Base-by-base conservation (phyloP, 2,329 filamentous ascomycete genomes). In the Talaromyces atroroseus region DNA sequence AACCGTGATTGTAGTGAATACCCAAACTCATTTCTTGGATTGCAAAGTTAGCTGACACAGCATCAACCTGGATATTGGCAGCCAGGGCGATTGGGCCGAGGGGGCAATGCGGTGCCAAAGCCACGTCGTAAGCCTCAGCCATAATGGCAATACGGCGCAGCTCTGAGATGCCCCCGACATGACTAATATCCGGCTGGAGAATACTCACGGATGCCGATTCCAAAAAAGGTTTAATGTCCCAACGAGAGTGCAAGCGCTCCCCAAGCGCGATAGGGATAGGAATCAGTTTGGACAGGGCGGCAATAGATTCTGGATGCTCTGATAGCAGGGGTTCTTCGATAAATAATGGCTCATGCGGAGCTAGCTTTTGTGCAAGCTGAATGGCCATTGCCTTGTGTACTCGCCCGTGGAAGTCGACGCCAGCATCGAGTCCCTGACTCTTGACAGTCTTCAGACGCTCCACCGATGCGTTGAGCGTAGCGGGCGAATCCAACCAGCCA, bases 21-120 rank as follows among this genome's bases (percentile, higher is more conserved):
- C 88, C 88, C 29, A 90, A 65, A 54, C 83, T 86, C 88, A 90
- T 90, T 69, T 91, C 87, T 65, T 89, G 83, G 29, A 91, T 90
- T 0, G 80, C 82, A 67, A 87, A 89, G 68, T 87, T 90, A 20
- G 78, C 78, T 18, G 74, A 82, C 10, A 71, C 74, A 21, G 81
- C 75, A 24, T 83, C 84, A 1, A 90, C 81, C 60, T 90, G 87
- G 47, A 90, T 76, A 57, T 80, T 84, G 0, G 88, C 88, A 0
- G 88, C 87, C 16, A 90, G 74, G 0, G 87, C 86, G 51, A 90
- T 86, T 0, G 87, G 87, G 0, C 88, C 88, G 0, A 90, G 70
- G 0, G 87, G 87, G 62, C 86, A 90, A 63, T 90, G 87, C 1
- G 87, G 87, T n/a, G 87, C 88, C 45, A 89, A 76, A 0, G 85